Evolutionary conservation across 495 filamentous ascomycete species (phyloP).

Genomic region (Baudoinia panamericana): DNA sequence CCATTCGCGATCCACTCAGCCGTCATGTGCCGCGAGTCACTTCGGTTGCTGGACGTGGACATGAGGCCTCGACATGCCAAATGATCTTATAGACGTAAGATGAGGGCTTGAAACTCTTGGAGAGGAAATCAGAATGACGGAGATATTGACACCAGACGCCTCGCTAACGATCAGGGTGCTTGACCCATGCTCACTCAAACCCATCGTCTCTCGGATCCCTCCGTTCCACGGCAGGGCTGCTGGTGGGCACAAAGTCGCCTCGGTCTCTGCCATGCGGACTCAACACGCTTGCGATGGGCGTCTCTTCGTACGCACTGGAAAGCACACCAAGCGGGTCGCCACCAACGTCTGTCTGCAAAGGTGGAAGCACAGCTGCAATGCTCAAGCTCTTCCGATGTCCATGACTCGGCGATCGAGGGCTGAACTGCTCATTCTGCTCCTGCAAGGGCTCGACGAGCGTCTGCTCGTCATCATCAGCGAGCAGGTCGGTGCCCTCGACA

Average conservation of each 20-base stretch:
- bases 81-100: too few relatives aligned
- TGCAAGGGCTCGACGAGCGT: slow-evolving; percentile 17
- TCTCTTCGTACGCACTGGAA: slow-evolving; percentile 6
- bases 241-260: neutral
- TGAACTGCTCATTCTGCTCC: slow-evolving; percentile 3
- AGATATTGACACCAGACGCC: slow-evolving; percentile 13
- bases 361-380: slow-evolving; percentile 8
- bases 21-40: too few relatives aligned
- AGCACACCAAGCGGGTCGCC: slow-evolving; percentile 16
- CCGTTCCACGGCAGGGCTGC: slow-evolving; percentile 7
- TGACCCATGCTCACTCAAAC: slow-evolving; percentile 13
- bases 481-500: slow-evolving; percentile 8
- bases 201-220: slow-evolving; percentile 15
- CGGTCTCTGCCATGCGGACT: slow-evolving; percentile 8
- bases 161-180: slow-evolving; percentile 13
- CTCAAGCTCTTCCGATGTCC: slow-evolving; percentile 27
- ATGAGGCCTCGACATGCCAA: too few relatives aligned
- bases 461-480: neutral
- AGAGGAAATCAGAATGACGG: too few relatives aligned
- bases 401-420: neutral
- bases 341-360: slow-evolving; percentile 16
- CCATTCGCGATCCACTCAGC: too few relatives aligned
- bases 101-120: too few relatives aligned
- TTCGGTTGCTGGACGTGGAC: too few relatives aligned
- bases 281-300: neutral